Conservation (phyloP, 352 stramenopile genomes). For the Nothophytophthora sp. region DNA sequence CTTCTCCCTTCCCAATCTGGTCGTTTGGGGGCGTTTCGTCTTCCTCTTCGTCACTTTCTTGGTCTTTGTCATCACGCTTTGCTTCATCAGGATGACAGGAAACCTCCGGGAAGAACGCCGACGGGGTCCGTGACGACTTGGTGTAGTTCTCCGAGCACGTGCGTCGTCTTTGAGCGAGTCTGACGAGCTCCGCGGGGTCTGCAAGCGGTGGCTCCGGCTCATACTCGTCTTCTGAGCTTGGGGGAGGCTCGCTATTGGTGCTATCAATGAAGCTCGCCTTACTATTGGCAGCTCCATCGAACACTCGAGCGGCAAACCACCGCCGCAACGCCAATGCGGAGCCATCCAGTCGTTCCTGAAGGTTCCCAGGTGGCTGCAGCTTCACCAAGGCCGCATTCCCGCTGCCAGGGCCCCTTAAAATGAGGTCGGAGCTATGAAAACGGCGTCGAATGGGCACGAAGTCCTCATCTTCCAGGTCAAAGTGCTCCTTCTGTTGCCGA, state of each 20-base stretch:
- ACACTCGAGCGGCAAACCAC: slow-evolving; percentile 13
- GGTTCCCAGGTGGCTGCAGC: slow-evolving; percentile 4
- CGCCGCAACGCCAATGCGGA: slow-evolving; percentile 23
- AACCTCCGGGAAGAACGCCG: slow-evolving; percentile 23
- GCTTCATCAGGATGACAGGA: slow-evolving; percentile 4
- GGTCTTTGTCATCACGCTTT: slow-evolving; percentile 5
- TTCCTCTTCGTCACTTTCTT: slow-evolving; percentile 1
- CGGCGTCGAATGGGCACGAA: slow-evolving; percentile 34
- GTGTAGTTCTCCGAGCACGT: slow-evolving; percentile 46
- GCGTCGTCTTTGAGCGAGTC: slow-evolving; percentile 16
- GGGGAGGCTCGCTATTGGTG: slow-evolving; percentile 13
- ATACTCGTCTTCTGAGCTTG: slow-evolving; percentile 10
- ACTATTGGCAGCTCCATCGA: slow-evolving; percentile 5
- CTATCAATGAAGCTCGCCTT: slow-evolving; percentile 14
- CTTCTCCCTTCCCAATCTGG: slow-evolving; percentile 6
- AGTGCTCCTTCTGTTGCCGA: not conserved
- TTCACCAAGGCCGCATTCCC: slow-evolving; percentile 6
- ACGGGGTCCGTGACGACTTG: slow-evolving; percentile 22
- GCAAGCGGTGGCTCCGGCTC: slow-evolving; percentile 25
- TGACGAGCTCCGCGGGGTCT: slow-evolving; percentile 16
- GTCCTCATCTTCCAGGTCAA: slow-evolving; percentile 6
- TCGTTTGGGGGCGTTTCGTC: too few relatives aligned
- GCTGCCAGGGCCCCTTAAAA: slow-evolving; percentile 22
- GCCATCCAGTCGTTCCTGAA: slow-evolving; percentile 12
- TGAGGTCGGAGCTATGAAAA: slow-evolving; percentile 67